Base-by-base conservation (phyloP, 108 stramenopile genomes). In the Nitzschia putrida region DNA sequence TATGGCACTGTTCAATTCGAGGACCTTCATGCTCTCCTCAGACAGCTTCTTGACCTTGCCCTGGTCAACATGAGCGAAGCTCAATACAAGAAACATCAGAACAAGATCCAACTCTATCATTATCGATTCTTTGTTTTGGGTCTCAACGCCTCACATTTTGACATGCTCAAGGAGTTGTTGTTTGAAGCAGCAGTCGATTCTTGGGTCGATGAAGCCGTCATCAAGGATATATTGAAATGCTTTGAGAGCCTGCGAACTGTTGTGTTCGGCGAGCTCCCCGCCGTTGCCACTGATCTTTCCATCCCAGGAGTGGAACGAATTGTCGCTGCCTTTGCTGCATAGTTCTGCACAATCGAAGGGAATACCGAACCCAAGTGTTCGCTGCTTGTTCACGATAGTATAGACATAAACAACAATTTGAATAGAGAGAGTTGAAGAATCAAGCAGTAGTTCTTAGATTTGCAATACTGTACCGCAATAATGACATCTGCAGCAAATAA, bases 131-230 rank as follows among this genome's bases (percentile, higher is more conserved):
- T 21, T 21, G 37, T 45, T 2, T 14, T 24, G n/a, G 61, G 61
- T 18, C 20, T 63, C 16, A 47, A 63, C 44, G 61, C 10, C 0
- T 24, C 42, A 10, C 61, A 63, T 22, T 63, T 63, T 47, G 61
- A 63, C 9, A 10, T 23, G n/a, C 16, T 63, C 20, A 63, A 63
- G 45, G 24, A n/a, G n/a, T 42, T 21, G 11, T 39, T 63, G 16
- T 21, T 63, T 13, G 23, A 21, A 11, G 61, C 61, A 12, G 20
- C 45, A 11, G 22, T 25, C 13, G 9, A 20, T 22, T 18, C 45
- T 21, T 63, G 61, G 61, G n/a, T 12, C 3, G 61, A 49, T 21
- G 61, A 29, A 29, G 44, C 43, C 1, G 20, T 63, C 22, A 63
- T 63, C 21, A 23, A 63, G 23, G 61, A 59, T 38, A 2, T 59